Conservation (phyloP, 83 land plant species). For the Picea engelmannii region DNA sequence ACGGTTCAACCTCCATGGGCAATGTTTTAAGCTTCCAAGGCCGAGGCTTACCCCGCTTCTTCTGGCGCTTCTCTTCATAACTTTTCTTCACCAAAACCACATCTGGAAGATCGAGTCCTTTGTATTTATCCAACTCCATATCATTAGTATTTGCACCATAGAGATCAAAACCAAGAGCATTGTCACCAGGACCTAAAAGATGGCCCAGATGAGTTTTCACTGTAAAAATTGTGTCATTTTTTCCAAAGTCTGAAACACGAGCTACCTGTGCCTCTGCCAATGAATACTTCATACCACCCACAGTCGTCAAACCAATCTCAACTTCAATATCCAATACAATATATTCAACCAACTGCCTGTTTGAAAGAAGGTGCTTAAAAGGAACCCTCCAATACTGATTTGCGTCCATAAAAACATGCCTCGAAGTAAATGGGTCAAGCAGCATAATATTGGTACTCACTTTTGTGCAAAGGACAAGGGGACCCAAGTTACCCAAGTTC, state of each 20-base stretch:
- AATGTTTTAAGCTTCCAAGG: constrained; percentile 72
- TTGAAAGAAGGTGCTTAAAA: constrained; percentile 52
- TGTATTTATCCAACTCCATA: constrained; percentile 66
- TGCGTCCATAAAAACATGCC: constrained; percentile 58
- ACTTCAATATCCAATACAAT: constrained; percentile 63
- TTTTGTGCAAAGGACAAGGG: constrained; percentile 70
- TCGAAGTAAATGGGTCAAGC: constrained; percentile 64
- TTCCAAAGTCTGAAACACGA: constrained; percentile 72
- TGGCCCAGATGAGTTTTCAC: constrained; percentile 72
- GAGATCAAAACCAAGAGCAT: constrained; percentile 78
- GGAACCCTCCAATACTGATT: constrained; percentile 69
- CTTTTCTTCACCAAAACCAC: constrained; percentile 81
- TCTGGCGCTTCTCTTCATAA: constrained; percentile 78
- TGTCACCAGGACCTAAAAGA: constrained; percentile 67
- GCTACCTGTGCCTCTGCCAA: constrained; percentile 71
- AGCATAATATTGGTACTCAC: constrained; percentile 59
- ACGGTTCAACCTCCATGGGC: constrained; percentile 54
- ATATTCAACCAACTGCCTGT: constrained; percentile 78
- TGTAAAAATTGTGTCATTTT: constrained; percentile 60
- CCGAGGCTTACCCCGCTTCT: constrained; percentile 62
- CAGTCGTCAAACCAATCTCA: constrained; percentile 21
- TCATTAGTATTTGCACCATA: constrained; percentile 72
- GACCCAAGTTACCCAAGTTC: constrained; percentile 69
- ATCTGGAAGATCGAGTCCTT: constrained; percentile 56
- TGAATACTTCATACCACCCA: constrained; percentile 42